Evolutionary conservation across 1,284 basidiomycete species (phyloP).

Genomic region (Austroboletus niveus): DNA sequence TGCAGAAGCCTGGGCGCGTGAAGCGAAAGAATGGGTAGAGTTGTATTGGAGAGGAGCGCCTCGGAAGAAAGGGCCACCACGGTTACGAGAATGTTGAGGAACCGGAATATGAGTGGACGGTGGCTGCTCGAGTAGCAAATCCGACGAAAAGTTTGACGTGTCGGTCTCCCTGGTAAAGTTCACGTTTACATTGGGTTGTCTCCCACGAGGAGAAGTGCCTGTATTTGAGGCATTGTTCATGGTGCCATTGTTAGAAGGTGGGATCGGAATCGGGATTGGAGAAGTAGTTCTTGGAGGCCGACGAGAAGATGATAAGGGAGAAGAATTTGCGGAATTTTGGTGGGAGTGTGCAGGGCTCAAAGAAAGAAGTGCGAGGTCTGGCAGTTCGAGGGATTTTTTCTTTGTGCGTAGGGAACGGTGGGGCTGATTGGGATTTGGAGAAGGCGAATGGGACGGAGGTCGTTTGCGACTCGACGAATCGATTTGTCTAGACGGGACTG

Average conservation of each 20-base stretch:
- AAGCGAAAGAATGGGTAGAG: constrained; percentile 39
- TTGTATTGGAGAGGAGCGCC: constrained; percentile 33
- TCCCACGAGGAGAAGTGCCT: constrained; percentile 34
- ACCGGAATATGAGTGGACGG: constrained; percentile 46
- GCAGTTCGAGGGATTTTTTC: constrained; percentile 74
- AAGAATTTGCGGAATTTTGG: constrained; percentile 36
- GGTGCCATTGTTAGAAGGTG: constrained; percentile 35
- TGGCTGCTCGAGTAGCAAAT: constrained; percentile 38
- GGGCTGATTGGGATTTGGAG: constrained; percentile 35
- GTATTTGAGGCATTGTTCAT: constrained; percentile 35
- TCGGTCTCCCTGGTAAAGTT: constrained; percentile 27
- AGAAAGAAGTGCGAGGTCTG: constrained; percentile 68
- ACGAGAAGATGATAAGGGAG: constrained; percentile 42
- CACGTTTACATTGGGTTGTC: constrained; percentile 32
- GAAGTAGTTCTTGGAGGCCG: constrained; percentile 44
- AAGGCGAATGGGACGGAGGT: constrained; percentile 30
- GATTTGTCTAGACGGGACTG: constrained; percentile 24
- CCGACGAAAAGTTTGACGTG: constrained; percentile 35
- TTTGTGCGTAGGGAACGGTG: constrained; percentile 60
- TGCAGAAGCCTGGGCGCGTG: constrained; percentile 25
- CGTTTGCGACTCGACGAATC: constrained; percentile 21
- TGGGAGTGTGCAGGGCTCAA: constrained; percentile 45
- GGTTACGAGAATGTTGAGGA: constrained; percentile 33
- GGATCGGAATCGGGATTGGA: constrained; percentile 46
- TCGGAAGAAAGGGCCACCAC: constrained; percentile 30